These are phyloP conservation scores for Nitzschia palea DNA, from an alignment of 108 stramenopile genomes.

Conservation along the genomic window DNA sequence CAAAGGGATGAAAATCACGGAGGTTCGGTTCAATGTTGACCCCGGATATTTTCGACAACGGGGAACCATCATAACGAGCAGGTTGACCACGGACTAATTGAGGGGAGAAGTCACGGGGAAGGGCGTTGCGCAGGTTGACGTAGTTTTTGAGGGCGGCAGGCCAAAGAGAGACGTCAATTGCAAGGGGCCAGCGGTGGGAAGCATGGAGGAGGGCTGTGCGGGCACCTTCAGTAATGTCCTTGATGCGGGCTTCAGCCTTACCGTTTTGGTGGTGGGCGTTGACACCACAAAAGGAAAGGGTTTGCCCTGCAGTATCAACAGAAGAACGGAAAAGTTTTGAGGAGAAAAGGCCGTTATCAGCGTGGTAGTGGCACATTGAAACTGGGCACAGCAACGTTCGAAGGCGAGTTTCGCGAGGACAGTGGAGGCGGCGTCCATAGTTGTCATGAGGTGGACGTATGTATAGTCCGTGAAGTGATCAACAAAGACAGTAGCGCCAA, in stretches of 20 bases:
- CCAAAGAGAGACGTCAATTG: conserved; percentile 28
- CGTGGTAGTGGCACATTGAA: conserved; percentile 38
- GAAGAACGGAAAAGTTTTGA: conserved; percentile 9
- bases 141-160: conserved; percentile 25
- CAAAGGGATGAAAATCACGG: too few species aligned
- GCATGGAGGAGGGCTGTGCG: conserved; percentile 36
- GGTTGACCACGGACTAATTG: background rate
- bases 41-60: too few species aligned
- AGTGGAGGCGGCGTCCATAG: conserved; percentile 25
- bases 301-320: conserved; percentile 12
- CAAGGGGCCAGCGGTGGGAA: conserved; percentile 40
- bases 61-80: background rate
- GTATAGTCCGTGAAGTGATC: conserved; percentile 23
- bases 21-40: too few species aligned
- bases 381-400: conserved; percentile 18
- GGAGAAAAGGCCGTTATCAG: conserved; percentile 44
- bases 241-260: conserved; percentile 39
- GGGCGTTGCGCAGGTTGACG: background rate
- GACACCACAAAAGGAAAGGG: conserved; percentile 36
- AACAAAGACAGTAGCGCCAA: conserved; percentile 34
- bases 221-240: conserved; percentile 28
- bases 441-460: conserved; percentile 38
- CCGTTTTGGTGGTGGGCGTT: conserved; percentile 59
- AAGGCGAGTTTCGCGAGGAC: conserved; percentile 42
- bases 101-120: background rate